These are phyloP conservation scores for Amaranthus hypochondriacus DNA, from an alignment of 148 eudicot genomes.

Conservation along the genomic window DNA sequence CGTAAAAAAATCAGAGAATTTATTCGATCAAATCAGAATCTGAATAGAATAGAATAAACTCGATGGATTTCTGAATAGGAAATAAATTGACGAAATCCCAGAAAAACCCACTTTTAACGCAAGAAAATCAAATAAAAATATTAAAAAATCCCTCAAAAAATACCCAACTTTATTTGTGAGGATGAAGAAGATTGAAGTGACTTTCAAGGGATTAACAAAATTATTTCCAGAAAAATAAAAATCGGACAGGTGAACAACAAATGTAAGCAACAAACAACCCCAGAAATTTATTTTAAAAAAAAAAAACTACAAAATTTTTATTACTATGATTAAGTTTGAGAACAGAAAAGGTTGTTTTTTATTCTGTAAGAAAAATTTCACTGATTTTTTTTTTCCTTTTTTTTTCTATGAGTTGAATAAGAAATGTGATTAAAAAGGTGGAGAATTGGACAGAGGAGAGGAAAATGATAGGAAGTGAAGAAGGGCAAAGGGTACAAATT, in stretches of 20 bases:
- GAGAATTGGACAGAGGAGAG: constrained; percentile 3
- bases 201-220: neutral
- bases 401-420: neutral
- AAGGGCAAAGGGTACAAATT: too few species aligned
- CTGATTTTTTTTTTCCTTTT: too few species aligned
- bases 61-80: constrained; percentile 10
- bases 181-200: constrained; percentile 6
- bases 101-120: constrained; percentile 1
- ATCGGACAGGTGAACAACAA: constrained; percentile 21
- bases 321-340: neutral
- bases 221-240: neutral
- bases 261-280: constrained; percentile 9
- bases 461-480: constrained; percentile 10
- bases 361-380: neutral
- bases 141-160: neutral
- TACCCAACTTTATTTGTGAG: neutral
- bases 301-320: neutral
- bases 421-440: neutral
- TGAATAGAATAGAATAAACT: constrained; percentile 16
- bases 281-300: neutral
- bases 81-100: constrained; percentile 6
- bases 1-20: neutral
- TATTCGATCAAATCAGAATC: constrained; percentile 19
- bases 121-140: constrained; percentile 8
- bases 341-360: neutral